These are phyloP conservation scores for Stagonosporopsis chrysanthemi DNA, from an alignment of 2,329 filamentous ascomycete species.

Conservation along the genomic window DNA sequence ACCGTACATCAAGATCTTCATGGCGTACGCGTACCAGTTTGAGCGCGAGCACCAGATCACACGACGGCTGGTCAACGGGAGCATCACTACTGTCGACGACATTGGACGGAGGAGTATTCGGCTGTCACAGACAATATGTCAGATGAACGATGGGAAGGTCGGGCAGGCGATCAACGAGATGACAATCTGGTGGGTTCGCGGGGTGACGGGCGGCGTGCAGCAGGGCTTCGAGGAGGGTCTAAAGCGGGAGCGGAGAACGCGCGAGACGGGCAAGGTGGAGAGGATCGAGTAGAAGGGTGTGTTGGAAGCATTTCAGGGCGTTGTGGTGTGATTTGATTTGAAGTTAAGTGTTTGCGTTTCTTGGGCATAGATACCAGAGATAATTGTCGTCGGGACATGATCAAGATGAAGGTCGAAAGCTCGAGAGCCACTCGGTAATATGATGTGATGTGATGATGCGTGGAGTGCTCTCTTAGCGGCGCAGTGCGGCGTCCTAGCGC, in stretches of 20 bases:
- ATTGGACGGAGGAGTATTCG: slow-evolving; percentile 61
- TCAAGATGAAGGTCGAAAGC: neutral
- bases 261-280: slow-evolving; percentile 10
- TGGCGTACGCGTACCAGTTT: slow-evolving; percentile 65
- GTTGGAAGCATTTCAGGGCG: neutral
- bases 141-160: slow-evolving; percentile 70
- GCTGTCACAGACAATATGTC: slow-evolving; percentile 63
- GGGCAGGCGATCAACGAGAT: slow-evolving; percentile 65
- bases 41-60: slow-evolving; percentile 73
- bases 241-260: slow-evolving; percentile 7
- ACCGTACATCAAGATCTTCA: slow-evolving; percentile 65
- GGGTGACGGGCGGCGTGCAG: slow-evolving; percentile 70
- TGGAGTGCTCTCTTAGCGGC: slow-evolving; percentile 13
- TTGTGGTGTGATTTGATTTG: neutral
- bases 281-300: slow-evolving; percentile 5
- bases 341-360: neutral
- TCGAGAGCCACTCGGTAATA: neutral
- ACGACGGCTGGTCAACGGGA: slow-evolving; percentile 62
- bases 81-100: slow-evolving; percentile 61
- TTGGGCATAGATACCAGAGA: neutral
- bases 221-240: slow-evolving; percentile 66
- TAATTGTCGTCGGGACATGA: neutral
- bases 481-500: neutral
- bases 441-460: slow-evolving; percentile 6
- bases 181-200: slow-evolving; percentile 68